A percentile compares a stretch with the other conserved stretches of the same genome.
phyloP scores from a whole-genome alignment of 192 early-diverging fungal genomes.

The Obelidium mucronatum region DNA sequence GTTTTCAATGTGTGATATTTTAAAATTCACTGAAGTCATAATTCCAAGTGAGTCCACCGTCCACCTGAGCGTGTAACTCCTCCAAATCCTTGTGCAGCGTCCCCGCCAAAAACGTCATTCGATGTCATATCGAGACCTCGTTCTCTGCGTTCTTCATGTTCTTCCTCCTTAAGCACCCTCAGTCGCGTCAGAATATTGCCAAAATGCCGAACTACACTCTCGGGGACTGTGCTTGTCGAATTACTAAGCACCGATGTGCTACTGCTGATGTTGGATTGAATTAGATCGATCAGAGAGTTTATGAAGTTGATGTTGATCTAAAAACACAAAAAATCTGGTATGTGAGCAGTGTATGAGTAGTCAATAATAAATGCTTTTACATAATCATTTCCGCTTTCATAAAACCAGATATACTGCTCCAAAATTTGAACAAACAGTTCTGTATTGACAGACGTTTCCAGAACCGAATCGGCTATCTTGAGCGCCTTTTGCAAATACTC shows the following conservation, averaged over 20 bases:
- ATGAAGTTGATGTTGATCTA: slow-evolving; percentile 92
- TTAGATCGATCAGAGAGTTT: slow-evolving; percentile 93
- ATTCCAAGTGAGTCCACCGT: slow-evolving; percentile 27
- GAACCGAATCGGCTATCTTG: slow-evolving; percentile 92
- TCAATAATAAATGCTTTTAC: too few relatives aligned
- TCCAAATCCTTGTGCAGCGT: not conserved
- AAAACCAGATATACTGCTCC: slow-evolving; percentile 94
- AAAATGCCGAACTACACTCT: slow-evolving; percentile 28
- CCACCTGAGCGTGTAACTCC: slow-evolving; percentile 2
- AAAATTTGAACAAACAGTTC: slow-evolving; percentile 98
- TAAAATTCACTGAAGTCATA: not conserved
- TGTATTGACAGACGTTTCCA: slow-evolving; percentile 89
- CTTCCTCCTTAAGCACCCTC: slow-evolving; percentile 26
- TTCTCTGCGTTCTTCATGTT: slow-evolving; percentile 21
- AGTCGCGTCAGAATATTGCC: slow-evolving; percentile 30
- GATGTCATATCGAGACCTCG: slow-evolving; percentile 4
- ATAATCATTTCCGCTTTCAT: slow-evolving; percentile 87
- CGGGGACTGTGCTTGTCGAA: slow-evolving; percentile 11
- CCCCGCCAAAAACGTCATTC: not conserved
- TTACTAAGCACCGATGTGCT: not conserved
- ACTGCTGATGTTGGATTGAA: slow-evolving; percentile 76
- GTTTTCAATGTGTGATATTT: not conserved
- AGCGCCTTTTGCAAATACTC: slow-evolving; percentile 94
- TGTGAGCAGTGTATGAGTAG: too few relatives aligned
- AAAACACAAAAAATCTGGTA: too few relatives aligned